phyloP scores from a whole-genome alignment of 495 filamentous ascomycete genomes.

The Rhizodiscina lignyota region DNA sequence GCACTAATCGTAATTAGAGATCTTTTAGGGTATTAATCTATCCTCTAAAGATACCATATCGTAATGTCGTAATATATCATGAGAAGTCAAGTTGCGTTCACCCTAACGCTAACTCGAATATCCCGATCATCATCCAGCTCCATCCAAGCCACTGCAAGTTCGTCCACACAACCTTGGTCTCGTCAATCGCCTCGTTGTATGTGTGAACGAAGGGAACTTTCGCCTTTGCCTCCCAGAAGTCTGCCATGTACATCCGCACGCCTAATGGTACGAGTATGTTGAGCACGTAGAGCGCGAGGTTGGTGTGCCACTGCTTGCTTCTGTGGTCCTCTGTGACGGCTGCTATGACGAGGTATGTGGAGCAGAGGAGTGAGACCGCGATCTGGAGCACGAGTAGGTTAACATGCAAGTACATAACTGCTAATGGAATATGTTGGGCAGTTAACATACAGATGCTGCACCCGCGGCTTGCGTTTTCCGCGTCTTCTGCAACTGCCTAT shows the following conservation, averaged over 20 bases:
- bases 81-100: no score
- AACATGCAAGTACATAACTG: neutral
- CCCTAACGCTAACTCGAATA: no score
- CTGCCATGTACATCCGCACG: constrained; percentile 11
- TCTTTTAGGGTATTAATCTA: no score
- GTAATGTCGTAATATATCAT: no score
- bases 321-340: constrained; percentile 4
- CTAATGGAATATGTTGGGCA: neutral
- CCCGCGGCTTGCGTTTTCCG: constrained; percentile 24
- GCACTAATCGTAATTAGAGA: no score
- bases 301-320: constrained; percentile 2
- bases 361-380: constrained; percentile 25
- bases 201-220: constrained; percentile 20
- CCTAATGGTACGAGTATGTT: constrained; percentile 6
- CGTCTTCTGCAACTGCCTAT: constrained; percentile 24
- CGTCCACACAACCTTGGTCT: neutral
- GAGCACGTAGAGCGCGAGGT: constrained; percentile 5
- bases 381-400: constrained; percentile 17
- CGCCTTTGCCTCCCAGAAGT: constrained; percentile 19
- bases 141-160: no score
- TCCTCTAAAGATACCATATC: no score
- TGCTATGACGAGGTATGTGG: constrained; percentile 21
- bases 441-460: constrained; percentile 18
- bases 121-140: no score
- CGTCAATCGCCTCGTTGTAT: constrained; percentile 22